Percentiles rank a stretch among this genome's conserved stretches.
These are phyloP conservation scores for Neofusicoccum cordaticola DNA, from an alignment of 2,329 filamentous ascomycete species.

Conservation along the genomic window DNA sequence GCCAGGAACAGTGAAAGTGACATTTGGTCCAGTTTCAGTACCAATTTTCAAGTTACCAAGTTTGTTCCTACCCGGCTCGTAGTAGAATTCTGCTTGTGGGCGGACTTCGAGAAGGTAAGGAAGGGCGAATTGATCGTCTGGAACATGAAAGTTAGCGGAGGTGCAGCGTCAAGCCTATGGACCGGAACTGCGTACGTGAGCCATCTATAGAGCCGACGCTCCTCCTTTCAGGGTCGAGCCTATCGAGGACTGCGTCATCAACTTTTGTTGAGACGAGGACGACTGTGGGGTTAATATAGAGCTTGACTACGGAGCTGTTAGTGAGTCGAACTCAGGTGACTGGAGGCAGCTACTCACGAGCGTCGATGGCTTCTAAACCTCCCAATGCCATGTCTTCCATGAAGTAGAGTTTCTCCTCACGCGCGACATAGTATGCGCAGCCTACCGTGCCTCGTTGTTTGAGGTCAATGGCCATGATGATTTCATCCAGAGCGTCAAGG, in stretches of 20 bases:
- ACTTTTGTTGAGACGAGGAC: conserved; percentile 57
- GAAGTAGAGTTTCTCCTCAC: conserved; percentile 68
- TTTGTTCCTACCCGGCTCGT: conserved; percentile 64
- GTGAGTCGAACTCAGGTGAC: not conserved
- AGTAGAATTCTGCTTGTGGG: conserved; percentile 69
- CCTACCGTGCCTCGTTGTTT: conserved; percentile 69
- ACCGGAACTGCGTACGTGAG: conserved; percentile 21
- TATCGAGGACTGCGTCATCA: conserved; percentile 48
- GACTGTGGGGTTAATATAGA: conserved; percentile 61
- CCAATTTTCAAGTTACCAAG: conserved; percentile 59
- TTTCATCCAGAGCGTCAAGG: conserved; percentile 58
- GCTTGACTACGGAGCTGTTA: conserved; percentile 48
- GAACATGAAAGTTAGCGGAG: not conserved
- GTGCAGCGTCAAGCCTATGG: not conserved
- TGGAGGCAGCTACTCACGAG: conserved; percentile 34
- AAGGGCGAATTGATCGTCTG: conserved; percentile 51
- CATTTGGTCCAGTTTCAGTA: conserved; percentile 45
- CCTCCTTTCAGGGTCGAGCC: conserved; percentile 44
- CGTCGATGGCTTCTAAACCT: conserved; percentile 59
- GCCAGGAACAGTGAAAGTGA: conserved; percentile 62
- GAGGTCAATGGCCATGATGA: conserved; percentile 79
- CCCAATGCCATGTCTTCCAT: conserved; percentile 73
- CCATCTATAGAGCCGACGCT: conserved; percentile 30
- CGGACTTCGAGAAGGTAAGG: conserved; percentile 65
- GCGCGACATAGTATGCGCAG: conserved; percentile 76